phyloP scores from a whole-genome alignment of 1,284 basidiomycete genomes.

The Cutaneotrichosporon sp. region DNA sequence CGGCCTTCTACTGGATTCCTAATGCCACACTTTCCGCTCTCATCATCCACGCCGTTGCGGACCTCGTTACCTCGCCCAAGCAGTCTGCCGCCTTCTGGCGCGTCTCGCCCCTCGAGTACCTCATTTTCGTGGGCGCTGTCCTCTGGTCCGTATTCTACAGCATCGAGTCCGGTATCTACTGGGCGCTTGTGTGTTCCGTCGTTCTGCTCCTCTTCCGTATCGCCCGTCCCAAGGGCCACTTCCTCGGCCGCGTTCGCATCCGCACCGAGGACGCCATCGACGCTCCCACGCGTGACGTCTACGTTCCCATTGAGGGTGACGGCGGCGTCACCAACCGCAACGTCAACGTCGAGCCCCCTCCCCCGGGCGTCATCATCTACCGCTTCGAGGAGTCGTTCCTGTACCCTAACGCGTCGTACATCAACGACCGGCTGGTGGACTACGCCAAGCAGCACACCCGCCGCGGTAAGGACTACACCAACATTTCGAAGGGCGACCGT shows the following conservation, averaged over 20 bases:
- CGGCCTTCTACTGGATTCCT: slow-evolving; percentile 67
- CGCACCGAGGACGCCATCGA: slow-evolving; percentile 51
- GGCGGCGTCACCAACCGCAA: slow-evolving; percentile 62
- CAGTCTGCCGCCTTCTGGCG: slow-evolving; percentile 93
- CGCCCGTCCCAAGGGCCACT: slow-evolving; percentile 84
- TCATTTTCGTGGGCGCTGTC: slow-evolving; percentile 81
- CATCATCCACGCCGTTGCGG: slow-evolving; percentile 92
- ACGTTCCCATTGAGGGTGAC: slow-evolving; percentile 62
- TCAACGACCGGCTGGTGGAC: slow-evolving; percentile 73
- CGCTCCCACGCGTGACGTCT: slow-evolving; percentile 56
- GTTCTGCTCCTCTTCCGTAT: slow-evolving; percentile 83
- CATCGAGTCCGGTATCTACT: slow-evolving; percentile 94
- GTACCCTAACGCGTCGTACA: slow-evolving; percentile 82
- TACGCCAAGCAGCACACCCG: slow-evolving; percentile 72
- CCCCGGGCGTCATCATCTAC: slow-evolving; percentile 85
- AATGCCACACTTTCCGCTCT: slow-evolving; percentile 72
- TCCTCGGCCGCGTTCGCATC: slow-evolving; percentile 74
- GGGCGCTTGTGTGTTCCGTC: slow-evolving; percentile 72
- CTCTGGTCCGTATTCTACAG: slow-evolving; percentile 80
- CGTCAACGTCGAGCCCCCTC: slow-evolving; percentile 69
- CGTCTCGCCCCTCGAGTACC: slow-evolving; percentile 84
- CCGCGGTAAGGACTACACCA: slow-evolving; percentile 67
- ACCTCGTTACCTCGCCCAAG: slow-evolving; percentile 79
- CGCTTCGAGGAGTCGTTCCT: slow-evolving; percentile 90
- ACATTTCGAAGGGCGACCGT: slow-evolving; percentile 63